Conservation (phyloP, 2,329 filamentous ascomycete species). For the Colletotrichum spaethianum region DNA sequence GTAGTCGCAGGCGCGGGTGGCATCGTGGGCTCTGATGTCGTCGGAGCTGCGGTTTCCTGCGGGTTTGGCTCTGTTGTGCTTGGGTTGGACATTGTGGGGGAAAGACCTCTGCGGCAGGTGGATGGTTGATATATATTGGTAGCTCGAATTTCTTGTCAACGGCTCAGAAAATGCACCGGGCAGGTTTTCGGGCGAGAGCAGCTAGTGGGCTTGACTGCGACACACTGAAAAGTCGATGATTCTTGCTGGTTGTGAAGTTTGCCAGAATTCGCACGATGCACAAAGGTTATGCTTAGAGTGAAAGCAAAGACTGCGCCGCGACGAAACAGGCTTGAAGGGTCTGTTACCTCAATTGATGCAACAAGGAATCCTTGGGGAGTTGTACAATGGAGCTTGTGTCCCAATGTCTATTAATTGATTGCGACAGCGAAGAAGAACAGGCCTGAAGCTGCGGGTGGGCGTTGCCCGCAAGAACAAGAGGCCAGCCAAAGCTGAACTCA, state of each 20-base stretch:
- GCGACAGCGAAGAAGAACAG: not conserved
- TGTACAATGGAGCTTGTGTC: no score
- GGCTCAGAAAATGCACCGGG: slow-evolving; percentile 3
- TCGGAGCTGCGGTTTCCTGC: slow-evolving; percentile 39
- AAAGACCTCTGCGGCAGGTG: not conserved
- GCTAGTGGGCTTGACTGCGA: not conserved
- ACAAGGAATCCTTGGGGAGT: not conserved
- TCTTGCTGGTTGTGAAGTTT: slow-evolving; percentile 18
- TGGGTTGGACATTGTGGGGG: slow-evolving; percentile 35
- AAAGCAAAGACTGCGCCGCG: not conserved
- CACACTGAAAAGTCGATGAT: not conserved
- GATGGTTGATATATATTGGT: not conserved
- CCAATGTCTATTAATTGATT: not conserved
- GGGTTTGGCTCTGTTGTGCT: slow-evolving; percentile 17
- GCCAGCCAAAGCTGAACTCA: not conserved
- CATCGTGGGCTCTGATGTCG: slow-evolving; percentile 34
- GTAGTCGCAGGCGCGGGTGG: slow-evolving; percentile 7
- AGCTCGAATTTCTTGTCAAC: not conserved
- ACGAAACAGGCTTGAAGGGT: not conserved
- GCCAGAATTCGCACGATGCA: not conserved
- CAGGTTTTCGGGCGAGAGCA: not conserved
- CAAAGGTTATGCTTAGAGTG: slow-evolving; percentile 1
- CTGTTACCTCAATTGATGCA: not conserved
- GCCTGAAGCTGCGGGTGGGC: not conserved
- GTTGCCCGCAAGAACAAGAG: not conserved